phyloP scores from a whole-genome alignment of 116 monocot genomes.

The Papilionanthe hybrid region DNA sequence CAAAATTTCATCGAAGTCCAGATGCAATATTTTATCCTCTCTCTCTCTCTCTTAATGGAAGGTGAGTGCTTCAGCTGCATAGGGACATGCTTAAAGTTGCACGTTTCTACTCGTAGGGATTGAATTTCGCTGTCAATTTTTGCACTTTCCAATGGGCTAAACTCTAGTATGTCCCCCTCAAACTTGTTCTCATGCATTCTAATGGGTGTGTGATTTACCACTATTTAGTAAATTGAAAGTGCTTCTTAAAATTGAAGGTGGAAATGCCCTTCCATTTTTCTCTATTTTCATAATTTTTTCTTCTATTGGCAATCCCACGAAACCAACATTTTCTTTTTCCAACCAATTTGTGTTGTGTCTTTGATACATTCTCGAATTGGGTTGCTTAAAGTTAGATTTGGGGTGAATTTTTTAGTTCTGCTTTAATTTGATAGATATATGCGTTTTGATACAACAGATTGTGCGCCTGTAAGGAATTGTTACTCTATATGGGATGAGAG shows the following conservation, averaged over 20 bases:
- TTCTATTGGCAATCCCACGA: background rate
- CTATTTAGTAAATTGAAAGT: background rate
- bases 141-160: constrained; percentile 93
- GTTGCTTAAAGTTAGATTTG: background rate
- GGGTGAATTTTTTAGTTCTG: background rate
- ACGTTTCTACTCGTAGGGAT: constrained; percentile 68
- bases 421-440: background rate
- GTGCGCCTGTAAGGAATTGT: background rate
- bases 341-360: background rate
- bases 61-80: constrained; percentile 83
- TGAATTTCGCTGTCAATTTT: constrained; percentile 61
- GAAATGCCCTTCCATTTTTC: background rate
- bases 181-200: constrained; percentile 66
- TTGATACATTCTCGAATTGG: background rate
- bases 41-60: background rate
- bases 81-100: constrained; percentile 79
- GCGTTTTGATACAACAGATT: background rate
- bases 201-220: background rate
- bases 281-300: background rate
- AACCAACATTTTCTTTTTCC: background rate
- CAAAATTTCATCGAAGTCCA: too few relatives aligned
- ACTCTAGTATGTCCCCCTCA: constrained; percentile 77
- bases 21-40: too few relatives aligned
- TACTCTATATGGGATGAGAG: too few relatives aligned
- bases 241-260: background rate